phyloP scores from a whole-genome alignment of 306 rosid genomes.

The Castanea mollissima region DNA sequence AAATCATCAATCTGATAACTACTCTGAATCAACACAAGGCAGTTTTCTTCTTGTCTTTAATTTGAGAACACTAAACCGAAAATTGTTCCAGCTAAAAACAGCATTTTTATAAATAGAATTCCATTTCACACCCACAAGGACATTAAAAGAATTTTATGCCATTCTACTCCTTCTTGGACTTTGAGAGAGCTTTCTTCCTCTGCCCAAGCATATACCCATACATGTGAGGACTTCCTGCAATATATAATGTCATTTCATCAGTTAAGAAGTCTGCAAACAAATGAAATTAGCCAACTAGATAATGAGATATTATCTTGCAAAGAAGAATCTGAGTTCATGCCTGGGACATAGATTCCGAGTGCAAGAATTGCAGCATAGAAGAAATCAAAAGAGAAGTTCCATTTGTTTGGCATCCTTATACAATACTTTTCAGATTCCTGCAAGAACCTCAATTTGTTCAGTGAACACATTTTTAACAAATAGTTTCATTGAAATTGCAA shows the following conservation, averaged over 20 bases:
- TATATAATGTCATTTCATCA: conserved; percentile 18
- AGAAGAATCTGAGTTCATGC: conserved; percentile 36
- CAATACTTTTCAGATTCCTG: conserved; percentile 72
- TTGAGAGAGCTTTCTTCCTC: conserved; percentile 73
- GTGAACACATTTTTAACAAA: not conserved
- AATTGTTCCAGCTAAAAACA: not conserved
- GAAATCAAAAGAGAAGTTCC: conserved; percentile 81
- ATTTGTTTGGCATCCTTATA: conserved; percentile 79
- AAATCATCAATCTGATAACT: not conserved
- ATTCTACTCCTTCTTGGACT: conserved; percentile 50
- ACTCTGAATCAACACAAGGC: not conserved
- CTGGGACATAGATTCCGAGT: conserved; percentile 66
- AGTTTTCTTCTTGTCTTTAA: not conserved
- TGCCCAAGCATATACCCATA: conserved; percentile 69
- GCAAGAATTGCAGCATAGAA: conserved; percentile 44
- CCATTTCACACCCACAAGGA: conserved; percentile 7
- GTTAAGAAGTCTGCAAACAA: not conserved
- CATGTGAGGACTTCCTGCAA: conserved; percentile 80
- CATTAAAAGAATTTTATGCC: conserved; percentile 6
- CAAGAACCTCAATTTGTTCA: conserved; percentile 11
- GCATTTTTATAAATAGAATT: not conserved
- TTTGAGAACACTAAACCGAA: not conserved
- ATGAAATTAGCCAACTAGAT: not conserved
- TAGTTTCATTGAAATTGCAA: conserved; percentile 1
- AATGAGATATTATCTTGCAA: not conserved